Evolutionary conservation across 1,284 basidiomycete genomes (phyloP).

Genomic region (Papiliotrema nemorosa): DNA sequence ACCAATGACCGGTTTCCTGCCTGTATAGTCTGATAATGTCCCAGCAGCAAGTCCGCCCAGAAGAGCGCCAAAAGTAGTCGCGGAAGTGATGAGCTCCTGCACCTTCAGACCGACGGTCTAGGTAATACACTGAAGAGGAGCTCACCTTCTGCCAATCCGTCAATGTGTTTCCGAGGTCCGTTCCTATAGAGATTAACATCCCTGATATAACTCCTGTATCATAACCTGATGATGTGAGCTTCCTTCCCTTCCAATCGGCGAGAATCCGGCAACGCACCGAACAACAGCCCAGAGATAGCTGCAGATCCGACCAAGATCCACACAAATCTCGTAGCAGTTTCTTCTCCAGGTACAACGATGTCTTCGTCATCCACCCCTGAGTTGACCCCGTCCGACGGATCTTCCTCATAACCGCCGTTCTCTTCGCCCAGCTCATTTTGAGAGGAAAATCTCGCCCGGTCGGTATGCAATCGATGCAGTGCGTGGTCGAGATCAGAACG

Average conservation of each 20-base stretch:
- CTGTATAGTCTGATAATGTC: constrained; percentile 67
- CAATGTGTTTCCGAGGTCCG: constrained; percentile 62
- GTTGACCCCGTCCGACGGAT: too few species aligned
- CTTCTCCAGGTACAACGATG: constrained; percentile 28
- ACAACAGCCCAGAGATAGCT: constrained; percentile 67
- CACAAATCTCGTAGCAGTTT: constrained; percentile 32
- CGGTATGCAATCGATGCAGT: background rate
- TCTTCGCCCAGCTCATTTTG: background rate
- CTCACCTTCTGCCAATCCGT: constrained; percentile 64
- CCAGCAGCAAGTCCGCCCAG: constrained; percentile 69
- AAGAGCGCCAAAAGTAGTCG: constrained; percentile 74
- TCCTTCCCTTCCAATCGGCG: background rate
- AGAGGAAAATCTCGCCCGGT: background rate
- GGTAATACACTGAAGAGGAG: background rate
- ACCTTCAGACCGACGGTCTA: constrained; percentile 1
- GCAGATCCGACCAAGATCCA: constrained; percentile 32
- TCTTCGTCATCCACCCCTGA: constrained; percentile 21
- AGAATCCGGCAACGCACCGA: constrained; percentile 55
- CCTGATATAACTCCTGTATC: constrained; percentile 75
- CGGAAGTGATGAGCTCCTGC: constrained; percentile 73
- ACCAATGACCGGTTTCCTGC: constrained; percentile 63
- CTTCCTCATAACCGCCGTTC: background rate
- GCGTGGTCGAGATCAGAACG: background rate
- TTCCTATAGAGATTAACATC: constrained; percentile 60
- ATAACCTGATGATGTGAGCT: constrained; percentile 58